phyloP scores from a whole-genome alignment of 140 eudicot species.

The Anethum foeniculum region DNA sequence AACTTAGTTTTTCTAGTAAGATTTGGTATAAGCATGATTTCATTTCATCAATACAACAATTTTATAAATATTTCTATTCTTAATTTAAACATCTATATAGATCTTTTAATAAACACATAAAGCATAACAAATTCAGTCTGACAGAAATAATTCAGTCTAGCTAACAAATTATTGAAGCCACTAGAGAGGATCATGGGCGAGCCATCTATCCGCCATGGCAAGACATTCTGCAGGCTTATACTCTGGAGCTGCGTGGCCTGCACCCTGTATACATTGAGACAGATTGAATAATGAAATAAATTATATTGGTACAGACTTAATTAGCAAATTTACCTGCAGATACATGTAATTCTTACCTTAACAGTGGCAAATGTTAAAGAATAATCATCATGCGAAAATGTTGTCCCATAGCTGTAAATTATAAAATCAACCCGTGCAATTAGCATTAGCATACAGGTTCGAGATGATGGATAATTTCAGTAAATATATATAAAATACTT shows the following conservation, averaged over 20 bases:
- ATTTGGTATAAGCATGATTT: too few relatives aligned
- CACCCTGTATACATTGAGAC: slow-evolving; percentile 18
- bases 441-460: too few relatives aligned
- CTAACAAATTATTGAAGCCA: background rate
- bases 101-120: too few relatives aligned
- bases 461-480: too few relatives aligned
- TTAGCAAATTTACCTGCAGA: background rate
- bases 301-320: too few relatives aligned
- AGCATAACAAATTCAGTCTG: too few relatives aligned
- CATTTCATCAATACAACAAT: too few relatives aligned
- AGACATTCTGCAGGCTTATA: slow-evolving; percentile 21
- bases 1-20: too few relatives aligned
- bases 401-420: slow-evolving; percentile 23
- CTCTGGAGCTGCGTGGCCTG: slow-evolving; percentile 22
- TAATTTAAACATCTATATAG: too few relatives aligned
- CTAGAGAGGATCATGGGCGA: slow-evolving; percentile 19
- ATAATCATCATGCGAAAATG: slow-evolving; percentile 24
- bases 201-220: slow-evolving; percentile 28
- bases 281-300: background rate
- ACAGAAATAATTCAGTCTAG: too few relatives aligned
- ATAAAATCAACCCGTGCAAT: background rate
- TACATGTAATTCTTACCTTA: slow-evolving; percentile 25
- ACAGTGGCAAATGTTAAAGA: slow-evolving; percentile 45
- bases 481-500: too few relatives aligned
- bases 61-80: too few relatives aligned